phyloP scores from a whole-genome alignment of 2,329 filamentous ascomycete genomes.

The Monosporascus sp. region DNA sequence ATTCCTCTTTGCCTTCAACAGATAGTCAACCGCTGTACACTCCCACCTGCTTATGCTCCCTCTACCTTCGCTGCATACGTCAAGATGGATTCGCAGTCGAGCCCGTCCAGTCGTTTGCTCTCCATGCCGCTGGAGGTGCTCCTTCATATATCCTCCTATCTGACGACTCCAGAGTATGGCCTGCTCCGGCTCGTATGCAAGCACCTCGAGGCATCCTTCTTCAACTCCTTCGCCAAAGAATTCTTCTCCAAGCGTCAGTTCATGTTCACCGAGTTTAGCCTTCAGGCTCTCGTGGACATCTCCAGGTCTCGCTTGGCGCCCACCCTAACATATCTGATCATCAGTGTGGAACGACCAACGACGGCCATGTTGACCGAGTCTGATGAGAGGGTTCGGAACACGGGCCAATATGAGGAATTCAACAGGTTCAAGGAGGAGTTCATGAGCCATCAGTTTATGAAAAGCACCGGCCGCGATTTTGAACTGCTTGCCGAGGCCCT shows the following conservation, averaged over 20 bases:
- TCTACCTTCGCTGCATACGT: not conserved
- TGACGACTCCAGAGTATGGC: constrained; percentile 52
- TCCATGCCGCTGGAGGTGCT: constrained; percentile 56
- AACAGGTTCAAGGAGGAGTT: constrained; percentile 18
- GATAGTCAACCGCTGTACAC: too few species aligned
- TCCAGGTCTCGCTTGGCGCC: constrained; percentile 37
- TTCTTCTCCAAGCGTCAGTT: constrained; percentile 65
- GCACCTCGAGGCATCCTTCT: constrained; percentile 46
- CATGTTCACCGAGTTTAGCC: constrained; percentile 53
- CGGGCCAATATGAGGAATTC: constrained; percentile 18
- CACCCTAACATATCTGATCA: constrained; percentile 41
- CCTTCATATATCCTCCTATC: constrained; percentile 44
- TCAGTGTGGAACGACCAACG: constrained; percentile 34
- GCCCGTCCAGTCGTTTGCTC: constrained; percentile 10
- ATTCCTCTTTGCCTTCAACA: too few species aligned
- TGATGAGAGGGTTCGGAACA: constrained; percentile 14
- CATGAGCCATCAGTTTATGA: constrained; percentile 25
- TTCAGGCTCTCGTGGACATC: constrained; percentile 43
- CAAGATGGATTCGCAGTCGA: constrained; percentile 4
- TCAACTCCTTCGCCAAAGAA: constrained; percentile 51
- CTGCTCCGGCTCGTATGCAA: constrained; percentile 51
- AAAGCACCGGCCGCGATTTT: constrained; percentile 40
- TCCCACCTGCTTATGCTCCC: too few species aligned
- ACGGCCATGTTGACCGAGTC: constrained; percentile 4
- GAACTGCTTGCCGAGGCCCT: constrained; percentile 55